A percentile compares a stretch with the other conserved stretches of the same genome.
Conservation (phyloP, 768 basidiomycete species). For the Naganishia friedmannii region DNA sequence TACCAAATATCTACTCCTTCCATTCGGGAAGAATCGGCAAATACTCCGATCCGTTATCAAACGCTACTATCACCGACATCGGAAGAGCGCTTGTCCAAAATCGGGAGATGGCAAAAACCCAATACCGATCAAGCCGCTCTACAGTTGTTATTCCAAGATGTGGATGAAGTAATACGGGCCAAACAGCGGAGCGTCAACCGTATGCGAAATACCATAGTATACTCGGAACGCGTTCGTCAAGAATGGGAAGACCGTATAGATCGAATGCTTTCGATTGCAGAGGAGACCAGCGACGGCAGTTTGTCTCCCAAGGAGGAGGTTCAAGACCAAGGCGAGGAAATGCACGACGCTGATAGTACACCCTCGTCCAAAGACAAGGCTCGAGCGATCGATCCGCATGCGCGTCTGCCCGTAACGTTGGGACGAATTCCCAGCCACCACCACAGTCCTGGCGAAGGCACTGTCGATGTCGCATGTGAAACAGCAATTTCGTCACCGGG, state of each 20-base stretch:
- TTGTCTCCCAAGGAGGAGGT: conserved; percentile 37
- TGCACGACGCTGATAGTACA: neutral
- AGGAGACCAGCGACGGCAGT: conserved; percentile 51
- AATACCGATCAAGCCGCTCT: conserved; percentile 80
- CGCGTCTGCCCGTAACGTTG: conserved; percentile 45
- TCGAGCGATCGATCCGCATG: conserved; percentile 45
- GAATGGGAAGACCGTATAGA: conserved; percentile 93
- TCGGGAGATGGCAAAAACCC: conserved; percentile 83
- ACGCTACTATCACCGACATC: conserved; percentile 82
- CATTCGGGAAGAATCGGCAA: conserved; percentile 76
- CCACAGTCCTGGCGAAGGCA: neutral
- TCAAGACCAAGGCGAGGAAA: neutral
- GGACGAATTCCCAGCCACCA: conserved; percentile 17
- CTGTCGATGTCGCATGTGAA: neutral
- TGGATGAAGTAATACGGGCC: conserved; percentile 81
- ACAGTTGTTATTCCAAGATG: conserved; percentile 76
- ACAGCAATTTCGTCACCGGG: neutral
- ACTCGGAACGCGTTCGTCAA: conserved; percentile 92
- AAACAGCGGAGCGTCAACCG: conserved; percentile 93
- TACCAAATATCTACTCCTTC: conserved; percentile 80
- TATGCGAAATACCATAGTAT: conserved; percentile 93
- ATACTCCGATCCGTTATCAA: conserved; percentile 88
- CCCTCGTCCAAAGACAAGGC: neutral
- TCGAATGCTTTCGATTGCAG: conserved; percentile 61
- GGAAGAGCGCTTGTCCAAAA: conserved; percentile 76